Base-by-base conservation (phyloP, 805 yeast genomes). In the Monosporozyma unispora region DNA sequence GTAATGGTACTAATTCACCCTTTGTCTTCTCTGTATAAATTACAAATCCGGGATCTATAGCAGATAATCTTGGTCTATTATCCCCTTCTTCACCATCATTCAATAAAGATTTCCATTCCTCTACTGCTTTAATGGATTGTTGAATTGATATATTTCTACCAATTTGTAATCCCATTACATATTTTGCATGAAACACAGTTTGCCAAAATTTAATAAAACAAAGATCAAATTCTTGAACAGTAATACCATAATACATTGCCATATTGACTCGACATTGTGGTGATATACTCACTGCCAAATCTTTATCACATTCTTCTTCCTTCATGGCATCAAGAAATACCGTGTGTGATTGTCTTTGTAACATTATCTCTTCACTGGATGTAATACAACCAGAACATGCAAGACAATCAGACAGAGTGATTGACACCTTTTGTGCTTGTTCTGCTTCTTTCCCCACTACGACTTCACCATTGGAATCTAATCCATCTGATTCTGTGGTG, bases 301-400 rank as follows among this genome's bases (percentile, higher is more conserved):
- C 60, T 51, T 72, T 74, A 1, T 61, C 41, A 60, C 10, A 35
- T 35, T 5, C n/a, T n/a, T 25, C 27, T 21, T 61, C 53, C 11
- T 21, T 40, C 47, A 48, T 51, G 33, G 81, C 84, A 44, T 77
- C 76, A 22, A 89, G 56, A 44, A 93, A 74, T 57, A 90, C 90
- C 21, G 78, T 79, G 58, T 90, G 95, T 37, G 95, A 86, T 64
- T 93, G 99, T 55, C 87, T 83, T 2, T 96, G 87, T 39, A 93
- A 84, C 44, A 93, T 70, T 6, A 93, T 88, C 54, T 91, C 96
- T 63, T 93, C 99, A n/a, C 96, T 95, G 4, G 96, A 86, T 0
- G 99, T 93, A 48, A 93, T 88, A 66, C 99, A 93, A 0, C 99
- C 99, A 8, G 95, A 81, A 62, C 99, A 93, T 0, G 99, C 99